phyloP scores from a whole-genome alignment of 768 basidiomycete genomes.

The Pleurotus tuber-regium region DNA sequence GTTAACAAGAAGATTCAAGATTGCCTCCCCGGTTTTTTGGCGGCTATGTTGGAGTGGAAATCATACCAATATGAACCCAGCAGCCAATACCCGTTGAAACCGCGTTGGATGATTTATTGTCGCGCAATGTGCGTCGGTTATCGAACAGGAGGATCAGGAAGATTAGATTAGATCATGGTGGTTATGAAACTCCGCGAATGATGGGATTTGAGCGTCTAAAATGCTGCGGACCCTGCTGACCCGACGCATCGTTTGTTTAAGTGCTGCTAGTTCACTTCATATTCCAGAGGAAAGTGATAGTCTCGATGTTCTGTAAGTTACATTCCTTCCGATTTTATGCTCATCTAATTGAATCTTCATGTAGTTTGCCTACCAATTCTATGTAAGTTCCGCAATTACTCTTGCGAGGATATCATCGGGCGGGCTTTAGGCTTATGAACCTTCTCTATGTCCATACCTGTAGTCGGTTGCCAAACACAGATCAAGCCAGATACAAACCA shows the following conservation, averaged over 20 bases:
- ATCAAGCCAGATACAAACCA: constrained; percentile 54
- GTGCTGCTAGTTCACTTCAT: too few relatives aligned
- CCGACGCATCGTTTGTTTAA: too few relatives aligned
- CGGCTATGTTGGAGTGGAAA: too few relatives aligned
- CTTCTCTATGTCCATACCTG: constrained; percentile 4
- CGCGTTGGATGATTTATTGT: too few relatives aligned
- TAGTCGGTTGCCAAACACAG: constrained; percentile 68
- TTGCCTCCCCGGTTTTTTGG: too few relatives aligned
- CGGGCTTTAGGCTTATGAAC: too few relatives aligned
- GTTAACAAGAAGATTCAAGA: too few relatives aligned
- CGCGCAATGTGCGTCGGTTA: neutral
- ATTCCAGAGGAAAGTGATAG: too few relatives aligned
- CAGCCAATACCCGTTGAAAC: too few relatives aligned
- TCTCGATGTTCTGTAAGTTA: constrained; percentile 27
- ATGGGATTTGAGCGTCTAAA: neutral
- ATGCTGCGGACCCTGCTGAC: neutral
- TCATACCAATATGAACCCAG: too few relatives aligned
- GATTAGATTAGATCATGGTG: constrained; percentile 2
- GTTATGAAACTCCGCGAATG: neutral
- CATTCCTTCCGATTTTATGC: neutral
- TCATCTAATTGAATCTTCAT: neutral
- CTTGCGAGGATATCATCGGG: too few relatives aligned
- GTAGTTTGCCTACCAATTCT: constrained; percentile 54
- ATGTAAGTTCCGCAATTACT: too few relatives aligned
- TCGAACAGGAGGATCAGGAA: neutral